Evolutionary conservation across 1,284 basidiomycete species (phyloP), one percentile per base, ranked within the genome.

Genomic region (Cerioporus squamosus): DNA sequence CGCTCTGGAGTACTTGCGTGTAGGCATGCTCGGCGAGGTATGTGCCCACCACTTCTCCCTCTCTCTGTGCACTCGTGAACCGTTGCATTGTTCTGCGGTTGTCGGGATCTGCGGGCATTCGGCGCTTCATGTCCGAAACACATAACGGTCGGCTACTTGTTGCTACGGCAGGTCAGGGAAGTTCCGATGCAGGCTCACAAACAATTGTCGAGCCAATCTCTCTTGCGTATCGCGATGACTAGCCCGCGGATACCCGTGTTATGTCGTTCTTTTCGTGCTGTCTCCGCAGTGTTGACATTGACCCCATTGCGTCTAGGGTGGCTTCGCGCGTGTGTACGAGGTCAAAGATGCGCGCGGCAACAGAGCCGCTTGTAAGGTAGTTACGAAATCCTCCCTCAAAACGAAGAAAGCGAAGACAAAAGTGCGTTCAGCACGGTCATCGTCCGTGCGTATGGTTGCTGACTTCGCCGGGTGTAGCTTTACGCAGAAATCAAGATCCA

Each of bases 401-500:
- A 92, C 92, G 18, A 95, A 93, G 80, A 95, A 95, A 74, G 93
- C 93, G 53, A 95, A 94, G 75, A 96, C 94, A 18, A 95, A 95
- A 83, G 94, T 91, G 53, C 22, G 55, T 38, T 22, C 20, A n/a
- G 18, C 8, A 14, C 12, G 3, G 6, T 36, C 33, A 5, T 29
- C 26, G 33, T 36, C 29, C 5, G 29, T 15, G 14, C 12, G 33
- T 36, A 12, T 10, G 12, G 33, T 10, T 14, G 10, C 8, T 36
- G 8, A 36, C 14, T 10, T 36, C 1, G 33, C 14, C 10, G 3
- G 5, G 33, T 44, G 24, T 36, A 91, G 95, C 86, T 98, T 59
- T 98, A 97, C 69, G 96, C 96, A 60, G 97, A 99, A 82, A 98
- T 99, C 74, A 98, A 97, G 81, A 95, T 99, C 55, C 97, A 99